A percentile compares a stretch with the other conserved stretches of the same genome.
These are phyloP conservation scores for Dictyostelium purpureum DNA, from an alignment of 78 protist species.

Conservation along the genomic window DNA sequence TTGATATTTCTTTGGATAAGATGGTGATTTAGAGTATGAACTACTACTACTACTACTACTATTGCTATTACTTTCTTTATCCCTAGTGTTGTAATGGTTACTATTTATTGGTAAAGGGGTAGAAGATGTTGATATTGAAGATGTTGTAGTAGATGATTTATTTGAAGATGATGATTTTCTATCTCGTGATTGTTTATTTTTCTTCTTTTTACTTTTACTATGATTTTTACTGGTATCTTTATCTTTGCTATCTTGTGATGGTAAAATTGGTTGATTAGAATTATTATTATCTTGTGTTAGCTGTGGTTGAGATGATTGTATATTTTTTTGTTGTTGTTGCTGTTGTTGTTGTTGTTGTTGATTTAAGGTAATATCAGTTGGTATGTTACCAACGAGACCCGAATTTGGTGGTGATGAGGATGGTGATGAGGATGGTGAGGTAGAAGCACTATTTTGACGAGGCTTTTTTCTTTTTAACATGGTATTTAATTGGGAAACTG, in stretches of 20 bases:
- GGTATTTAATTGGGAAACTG: not conserved
- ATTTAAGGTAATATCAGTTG: not conserved
- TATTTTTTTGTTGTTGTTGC: not conserved
- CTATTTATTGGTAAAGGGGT: not conserved
- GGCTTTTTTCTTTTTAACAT: constrained; percentile 50
- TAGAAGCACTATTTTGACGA: constrained; percentile 1
- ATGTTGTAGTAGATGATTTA: not conserved
- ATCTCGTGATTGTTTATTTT: not conserved
- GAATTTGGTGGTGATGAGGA: constrained; percentile 32
- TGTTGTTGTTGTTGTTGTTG: constrained; percentile 1
- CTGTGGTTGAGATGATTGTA: not conserved
- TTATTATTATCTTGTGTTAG: not conserved
- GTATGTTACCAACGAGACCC: not conserved
- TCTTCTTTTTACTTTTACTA: not conserved
- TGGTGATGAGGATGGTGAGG: constrained; percentile 40
- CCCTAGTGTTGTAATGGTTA: no score
- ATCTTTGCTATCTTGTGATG: not conserved
- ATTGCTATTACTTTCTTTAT: not conserved
- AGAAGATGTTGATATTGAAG: not conserved
- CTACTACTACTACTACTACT: not conserved
- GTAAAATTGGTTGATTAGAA: not conserved
- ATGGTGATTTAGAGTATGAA: not conserved
- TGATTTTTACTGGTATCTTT: not conserved
- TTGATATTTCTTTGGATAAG: constrained; percentile 21
- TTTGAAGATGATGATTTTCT: not conserved